These are phyloP conservation scores for Trypanosoma mega DNA, from an alignment of 208 protist genomes.

Conservation along the genomic window DNA sequence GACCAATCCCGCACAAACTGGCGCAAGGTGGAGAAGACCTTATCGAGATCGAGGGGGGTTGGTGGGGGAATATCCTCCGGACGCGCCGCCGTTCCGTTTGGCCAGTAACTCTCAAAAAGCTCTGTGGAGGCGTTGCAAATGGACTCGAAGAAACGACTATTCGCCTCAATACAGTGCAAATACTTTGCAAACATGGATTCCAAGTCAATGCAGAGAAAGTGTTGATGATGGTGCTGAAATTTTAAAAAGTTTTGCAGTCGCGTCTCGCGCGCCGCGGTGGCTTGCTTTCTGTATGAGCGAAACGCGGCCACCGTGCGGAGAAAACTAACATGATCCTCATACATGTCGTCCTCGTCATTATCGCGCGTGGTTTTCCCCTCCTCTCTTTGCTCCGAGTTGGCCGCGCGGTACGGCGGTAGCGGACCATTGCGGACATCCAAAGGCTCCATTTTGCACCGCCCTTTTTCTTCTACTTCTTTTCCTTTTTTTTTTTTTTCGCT, in stretches of 20 bases:
- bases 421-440: no score
- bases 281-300: constrained; percentile 70
- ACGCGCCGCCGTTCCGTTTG: constrained; percentile 64
- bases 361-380: no score
- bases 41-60: constrained; percentile 90
- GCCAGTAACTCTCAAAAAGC: constrained; percentile 91
- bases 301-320: constrained; percentile 83
- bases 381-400: no score
- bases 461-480: no score
- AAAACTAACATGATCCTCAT: constrained; percentile 87
- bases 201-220: constrained; percentile 74
- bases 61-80: constrained; percentile 74
- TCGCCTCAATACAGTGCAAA: constrained; percentile 73
- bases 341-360: constrained; percentile 61
- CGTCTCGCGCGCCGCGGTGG: constrained; percentile 65
- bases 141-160: constrained; percentile 80
- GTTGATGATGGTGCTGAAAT: constrained; percentile 67
- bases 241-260: constrained; percentile 79
- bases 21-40: constrained; percentile 94
- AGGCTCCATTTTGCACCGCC: no score
- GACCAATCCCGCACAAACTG: constrained; percentile 97
- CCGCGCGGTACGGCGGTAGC: background rate
- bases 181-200: constrained; percentile 79
- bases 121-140: constrained; percentile 81
- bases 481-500: no score